Conservation (phyloP, 2,329 filamentous ascomycete species). For the Beauveria varroae region DNA sequence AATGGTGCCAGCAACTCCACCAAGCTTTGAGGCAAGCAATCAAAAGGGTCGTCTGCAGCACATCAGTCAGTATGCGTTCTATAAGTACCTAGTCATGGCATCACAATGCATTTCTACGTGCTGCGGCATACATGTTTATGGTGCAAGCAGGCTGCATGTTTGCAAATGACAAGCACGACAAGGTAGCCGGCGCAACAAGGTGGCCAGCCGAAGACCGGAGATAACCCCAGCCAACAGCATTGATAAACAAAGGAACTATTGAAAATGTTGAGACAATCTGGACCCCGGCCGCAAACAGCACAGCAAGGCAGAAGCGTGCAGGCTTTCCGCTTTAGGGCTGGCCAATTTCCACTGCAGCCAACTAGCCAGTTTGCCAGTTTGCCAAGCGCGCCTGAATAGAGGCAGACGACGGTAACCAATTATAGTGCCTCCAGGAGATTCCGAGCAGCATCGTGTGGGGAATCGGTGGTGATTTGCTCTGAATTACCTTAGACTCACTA, state of each 20-base stretch:
- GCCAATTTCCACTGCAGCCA: neutral
- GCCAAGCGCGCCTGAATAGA: too few species aligned
- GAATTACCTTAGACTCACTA: too few species aligned
- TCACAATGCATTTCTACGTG: too few species aligned
- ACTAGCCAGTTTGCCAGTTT: too few species aligned
- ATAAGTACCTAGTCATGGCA: too few species aligned
- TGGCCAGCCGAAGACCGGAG: neutral
- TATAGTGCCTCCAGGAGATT: too few species aligned
- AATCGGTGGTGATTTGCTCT: too few species aligned
- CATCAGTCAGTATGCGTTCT: too few species aligned
- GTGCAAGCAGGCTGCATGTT: neutral
- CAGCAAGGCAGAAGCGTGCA: neutral
- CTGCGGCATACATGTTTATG: too few species aligned
- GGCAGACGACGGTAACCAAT: too few species aligned
- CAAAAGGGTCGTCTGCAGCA: neutral
- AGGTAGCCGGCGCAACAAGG: neutral
- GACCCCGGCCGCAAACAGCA: slow-evolving; percentile 1
- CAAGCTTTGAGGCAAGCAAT: neutral
- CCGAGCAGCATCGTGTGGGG: too few species aligned
- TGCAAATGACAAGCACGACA: neutral
- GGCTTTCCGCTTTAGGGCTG: slow-evolving; percentile 3
- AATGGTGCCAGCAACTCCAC: neutral
- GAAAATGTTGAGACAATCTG: neutral
- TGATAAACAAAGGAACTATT: neutral
- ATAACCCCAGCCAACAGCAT: neutral